phyloP scores from a whole-genome alignment of 352 stramenopile genomes.

The Peronospora farinosa region DNA sequence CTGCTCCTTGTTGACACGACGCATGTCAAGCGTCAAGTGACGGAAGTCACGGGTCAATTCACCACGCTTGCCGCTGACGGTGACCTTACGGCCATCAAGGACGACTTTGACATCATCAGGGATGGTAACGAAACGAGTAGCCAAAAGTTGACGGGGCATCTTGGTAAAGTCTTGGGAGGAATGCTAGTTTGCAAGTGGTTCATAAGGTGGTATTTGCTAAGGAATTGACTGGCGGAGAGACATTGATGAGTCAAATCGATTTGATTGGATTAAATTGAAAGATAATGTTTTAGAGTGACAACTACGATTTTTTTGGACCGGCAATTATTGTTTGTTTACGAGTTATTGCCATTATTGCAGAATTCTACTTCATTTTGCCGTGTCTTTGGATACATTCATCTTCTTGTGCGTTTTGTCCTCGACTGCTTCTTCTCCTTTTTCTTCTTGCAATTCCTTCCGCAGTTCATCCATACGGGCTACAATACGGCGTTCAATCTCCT shows the following conservation, averaged over 20 bases:
- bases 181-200: constrained; percentile 71
- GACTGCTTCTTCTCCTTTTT: constrained; percentile 14
- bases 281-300: too few species aligned
- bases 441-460: constrained; percentile 30
- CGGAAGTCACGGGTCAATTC: constrained; percentile 94
- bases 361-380: constrained; percentile 4
- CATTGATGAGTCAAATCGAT: neutral
- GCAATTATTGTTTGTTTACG: constrained; percentile 6
- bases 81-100: constrained; percentile 93
- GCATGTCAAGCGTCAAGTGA: constrained; percentile 95
- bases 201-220: too few species aligned
- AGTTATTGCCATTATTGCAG: neutral
- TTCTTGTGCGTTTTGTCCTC: constrained; percentile 4
- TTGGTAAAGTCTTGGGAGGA: constrained; percentile 45
- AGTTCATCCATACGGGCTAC: constrained; percentile 67
- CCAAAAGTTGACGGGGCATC: constrained; percentile 85
- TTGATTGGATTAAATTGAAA: constrained; percentile 1
- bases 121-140: constrained; percentile 91
- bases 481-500: constrained; percentile 76
- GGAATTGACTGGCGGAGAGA: constrained; percentile 21
- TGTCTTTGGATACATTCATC: neutral
- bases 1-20: constrained; percentile 86
- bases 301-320: too few species aligned
- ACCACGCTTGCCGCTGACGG: constrained; percentile 93
- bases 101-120: constrained; percentile 91